Evolutionary conservation across 108 stramenopile species (phyloP), one percentile per base, ranked within the genome.

Genomic region (Nannochloropsis gaditana): DNA sequence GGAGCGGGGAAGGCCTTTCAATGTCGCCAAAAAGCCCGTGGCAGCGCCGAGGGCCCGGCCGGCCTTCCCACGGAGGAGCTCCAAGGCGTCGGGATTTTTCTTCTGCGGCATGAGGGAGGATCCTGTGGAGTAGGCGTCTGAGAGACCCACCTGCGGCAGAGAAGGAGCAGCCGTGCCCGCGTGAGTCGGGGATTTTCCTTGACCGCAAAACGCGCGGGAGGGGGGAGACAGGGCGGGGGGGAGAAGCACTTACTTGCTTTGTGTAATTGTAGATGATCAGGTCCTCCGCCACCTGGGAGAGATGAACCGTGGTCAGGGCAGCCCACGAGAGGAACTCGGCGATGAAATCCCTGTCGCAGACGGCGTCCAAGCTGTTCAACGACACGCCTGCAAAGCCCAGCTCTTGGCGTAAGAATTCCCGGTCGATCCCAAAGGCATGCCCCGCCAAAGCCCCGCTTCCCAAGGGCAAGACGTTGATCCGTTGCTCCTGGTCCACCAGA

Each of bases 81-180:
- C 99, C 85, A 98, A 90, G 6, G 99, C 99, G 93, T 99, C 99
- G 0, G 99, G 99, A 88, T 99, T 99, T 92, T 97, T 97, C 96
- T 99, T 99, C 92, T 99, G 99, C 9, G 99, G 99, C 99, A 99
- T 99, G 85, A 99, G 93, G 31, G 95, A 96, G 82, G 95, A 95
- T 82, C 99, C 99, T 19, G 99, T 99, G 21, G 96, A 94, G 92
- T 99, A 99, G 42, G 97, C 96, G 87, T 98, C 96, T 85, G 94
- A 94, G 50, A 99, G 94, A n/a, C 92, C 89, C 43, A 99, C 95
- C 82, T 73, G 59, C n/a, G 59, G 3, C 4, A 6, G n/a, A 31
- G 31, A 31, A 31, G 31, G 31, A 31, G 31, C 31, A 31, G 31
- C 31, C 31, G 31, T 31, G 31, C 31, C 31, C 31, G 31, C 31